Percentiles rank a stretch among this genome's conserved stretches.
phyloP scores from a whole-genome alignment of 108 stramenopile genomes.

The Pseudonitzschia multiseries region DNA sequence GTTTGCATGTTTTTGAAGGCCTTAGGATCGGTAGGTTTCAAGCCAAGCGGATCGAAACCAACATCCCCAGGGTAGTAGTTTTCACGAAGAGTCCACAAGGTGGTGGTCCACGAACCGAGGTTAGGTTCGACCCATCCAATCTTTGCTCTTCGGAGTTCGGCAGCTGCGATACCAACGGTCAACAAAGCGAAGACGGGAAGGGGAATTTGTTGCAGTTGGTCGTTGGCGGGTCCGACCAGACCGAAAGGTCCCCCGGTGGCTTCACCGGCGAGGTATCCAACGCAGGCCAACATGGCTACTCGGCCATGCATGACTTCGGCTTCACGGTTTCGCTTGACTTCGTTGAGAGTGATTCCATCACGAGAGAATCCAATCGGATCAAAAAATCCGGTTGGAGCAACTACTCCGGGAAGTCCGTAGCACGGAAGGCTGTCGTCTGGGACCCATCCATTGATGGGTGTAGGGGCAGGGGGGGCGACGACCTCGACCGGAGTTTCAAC shows the following conservation, averaged over 20 bases:
- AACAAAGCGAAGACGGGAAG: constrained; percentile 40
- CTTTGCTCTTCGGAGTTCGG: constrained; percentile 59
- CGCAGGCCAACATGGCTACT: constrained; percentile 65
- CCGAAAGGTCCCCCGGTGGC: constrained; percentile 44
- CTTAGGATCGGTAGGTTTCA: constrained; percentile 65
- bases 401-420: constrained; percentile 63
- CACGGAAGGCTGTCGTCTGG: constrained; percentile 39
- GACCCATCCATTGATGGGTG: constrained; percentile 57
- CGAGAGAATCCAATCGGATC: constrained; percentile 78
- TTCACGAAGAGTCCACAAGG: constrained; percentile 53
- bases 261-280: constrained; percentile 48
- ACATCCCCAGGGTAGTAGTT: constrained; percentile 85
- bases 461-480: not conserved
- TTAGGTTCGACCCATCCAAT: constrained; percentile 78
- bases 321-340: constrained; percentile 53
- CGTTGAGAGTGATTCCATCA: constrained; percentile 24
- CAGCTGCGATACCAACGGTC: constrained; percentile 48
- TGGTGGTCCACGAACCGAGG: constrained; percentile 31
- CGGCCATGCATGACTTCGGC: constrained; percentile 66
- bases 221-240: constrained; percentile 75
- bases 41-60: constrained; percentile 84
- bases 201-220: constrained; percentile 68
- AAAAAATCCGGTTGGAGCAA: constrained; percentile 61
- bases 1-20: constrained; percentile 70
- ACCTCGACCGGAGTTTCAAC: not conserved